A percentile compares a stretch with the other conserved stretches of the same genome.
Conservation (phyloP, 2,329 filamentous ascomycete species). For the Corinectria fuckeliana region DNA sequence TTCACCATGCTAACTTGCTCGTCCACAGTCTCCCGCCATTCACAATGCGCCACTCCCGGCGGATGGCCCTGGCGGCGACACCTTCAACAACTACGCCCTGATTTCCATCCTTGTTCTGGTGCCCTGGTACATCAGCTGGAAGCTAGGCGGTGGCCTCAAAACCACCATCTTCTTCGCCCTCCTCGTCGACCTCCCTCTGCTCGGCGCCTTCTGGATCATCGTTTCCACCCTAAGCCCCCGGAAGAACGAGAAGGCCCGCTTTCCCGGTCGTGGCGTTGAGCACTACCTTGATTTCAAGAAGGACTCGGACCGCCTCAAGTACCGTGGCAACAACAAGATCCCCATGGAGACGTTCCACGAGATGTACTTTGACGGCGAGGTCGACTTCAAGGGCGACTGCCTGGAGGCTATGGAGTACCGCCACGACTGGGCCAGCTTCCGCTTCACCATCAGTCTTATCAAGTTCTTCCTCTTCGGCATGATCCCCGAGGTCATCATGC, state of each 20-base stretch:
- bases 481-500: slow-evolving; percentile 89
- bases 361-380: slow-evolving; percentile 95
- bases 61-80: slow-evolving; percentile 82
- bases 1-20: slow-evolving; percentile 2
- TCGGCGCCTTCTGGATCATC: slow-evolving; percentile 82
- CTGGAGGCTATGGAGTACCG: slow-evolving; percentile 91
- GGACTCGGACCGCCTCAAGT: slow-evolving; percentile 66
- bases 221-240: slow-evolving; percentile 83
- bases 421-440: slow-evolving; percentile 96
- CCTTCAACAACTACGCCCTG: slow-evolving; percentile 85
- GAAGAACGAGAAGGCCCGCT: slow-evolving; percentile 89
- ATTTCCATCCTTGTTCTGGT: slow-evolving; percentile 72
- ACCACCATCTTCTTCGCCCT: slow-evolving; percentile 86
- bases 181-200: slow-evolving; percentile 78
- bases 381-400: slow-evolving; percentile 93
- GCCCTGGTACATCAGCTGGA: slow-evolving; percentile 82
- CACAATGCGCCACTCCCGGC: slow-evolving; percentile 94
- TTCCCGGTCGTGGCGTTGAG: slow-evolving; percentile 86
- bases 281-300: slow-evolving; percentile 87
- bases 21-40: slow-evolving; percentile 66
- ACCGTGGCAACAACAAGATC: slow-evolving; percentile 80
- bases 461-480: slow-evolving; percentile 88
- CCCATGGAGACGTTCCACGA: slow-evolving; percentile 95
- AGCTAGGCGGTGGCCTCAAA: slow-evolving; percentile 86
- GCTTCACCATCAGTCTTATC: slow-evolving; percentile 85